Percentiles rank a stretch among this genome's conserved stretches.
phyloP scores from a whole-genome alignment of 2,329 filamentous ascomycete genomes.

The Cercospora beticola region DNA sequence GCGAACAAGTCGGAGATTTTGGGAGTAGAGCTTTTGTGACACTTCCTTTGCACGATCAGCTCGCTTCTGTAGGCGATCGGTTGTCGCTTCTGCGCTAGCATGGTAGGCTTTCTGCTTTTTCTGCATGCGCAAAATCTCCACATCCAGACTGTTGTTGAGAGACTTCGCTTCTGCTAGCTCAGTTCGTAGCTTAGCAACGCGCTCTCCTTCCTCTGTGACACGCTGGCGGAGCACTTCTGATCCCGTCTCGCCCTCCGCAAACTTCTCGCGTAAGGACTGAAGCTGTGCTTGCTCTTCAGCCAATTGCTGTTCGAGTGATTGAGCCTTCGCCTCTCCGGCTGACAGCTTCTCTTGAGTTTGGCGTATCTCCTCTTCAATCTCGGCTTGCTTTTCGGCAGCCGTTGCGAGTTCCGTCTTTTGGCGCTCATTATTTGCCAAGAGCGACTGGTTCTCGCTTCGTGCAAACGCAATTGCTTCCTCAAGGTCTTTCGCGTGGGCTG shows the following conservation, averaged over 20 bases:
- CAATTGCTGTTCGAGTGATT: slow-evolving; percentile 53
- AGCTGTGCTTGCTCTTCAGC: slow-evolving; percentile 69
- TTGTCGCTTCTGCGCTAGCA: slow-evolving; percentile 47
- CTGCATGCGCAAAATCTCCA: slow-evolving; percentile 68
- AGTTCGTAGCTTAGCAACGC: slow-evolving; percentile 65
- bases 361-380: slow-evolving; percentile 41
- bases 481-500: slow-evolving; percentile 47
- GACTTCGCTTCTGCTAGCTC: slow-evolving; percentile 73
- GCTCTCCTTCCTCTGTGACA: slow-evolving; percentile 72
- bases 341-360: slow-evolving; percentile 47
- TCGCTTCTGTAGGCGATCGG: slow-evolving; percentile 65
- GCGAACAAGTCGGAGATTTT: slow-evolving; percentile 79
- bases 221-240: slow-evolving; percentile 74
- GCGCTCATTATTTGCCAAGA: slow-evolving; percentile 42
- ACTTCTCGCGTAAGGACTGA: slow-evolving; percentile 64
- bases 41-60: slow-evolving; percentile 76
- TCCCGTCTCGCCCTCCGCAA: slow-evolving; percentile 80
- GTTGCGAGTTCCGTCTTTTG: slow-evolving; percentile 40
- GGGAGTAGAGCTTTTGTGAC: slow-evolving; percentile 76
- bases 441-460: slow-evolving; percentile 47
- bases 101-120: slow-evolving; percentile 62
- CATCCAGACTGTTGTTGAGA: slow-evolving; percentile 72
- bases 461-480: slow-evolving; percentile 49
- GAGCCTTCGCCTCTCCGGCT: slow-evolving; percentile 49
- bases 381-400: slow-evolving; percentile 33